A percentile compares a stretch with the other conserved stretches of the same genome.
Evolutionary conservation across 345 rosid genomes (phyloP).

Genomic region (Euphorbia peplus): DNA sequence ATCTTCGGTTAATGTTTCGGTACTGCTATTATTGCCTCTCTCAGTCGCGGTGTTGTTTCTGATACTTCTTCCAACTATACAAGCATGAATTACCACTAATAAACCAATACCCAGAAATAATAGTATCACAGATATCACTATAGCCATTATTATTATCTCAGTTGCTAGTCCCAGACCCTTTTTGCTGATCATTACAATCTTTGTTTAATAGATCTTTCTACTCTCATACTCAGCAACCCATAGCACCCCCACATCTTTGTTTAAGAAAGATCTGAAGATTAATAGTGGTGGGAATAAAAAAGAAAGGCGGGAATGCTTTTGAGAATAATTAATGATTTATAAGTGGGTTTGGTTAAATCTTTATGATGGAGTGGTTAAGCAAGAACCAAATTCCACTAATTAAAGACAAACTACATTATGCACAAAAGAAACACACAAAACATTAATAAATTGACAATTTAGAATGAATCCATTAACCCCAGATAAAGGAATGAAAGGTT

Average conservation of each 20-base stretch:
- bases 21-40: not conserved
- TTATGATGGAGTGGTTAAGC: conserved; percentile 23
- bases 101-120: conserved; percentile 40
- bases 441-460: not conserved
- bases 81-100: conserved; percentile 40
- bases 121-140: conserved; percentile 32
- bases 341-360: conserved; percentile 10
- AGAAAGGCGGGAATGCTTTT: too few relatives aligned
- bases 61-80: conserved; percentile 38
- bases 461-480: not conserved
- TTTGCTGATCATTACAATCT: conserved; percentile 18
- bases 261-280: not conserved
- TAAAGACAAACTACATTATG: conserved; percentile 9
- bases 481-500: not conserved
- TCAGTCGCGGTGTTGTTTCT: conserved; percentile 8
- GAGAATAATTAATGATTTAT: not conserved
- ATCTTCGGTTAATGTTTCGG: conserved; percentile 33
- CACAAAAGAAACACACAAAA: not conserved
- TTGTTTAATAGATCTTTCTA: not conserved
- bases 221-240: not conserved
- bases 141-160: conserved; percentile 27
- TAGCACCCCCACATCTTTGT: too few relatives aligned
- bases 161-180: conserved; percentile 9
- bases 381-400: not conserved
- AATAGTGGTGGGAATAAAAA: too few relatives aligned